phyloP scores from a whole-genome alignment of 2,329 filamentous ascomycete genomes.

The Fusarium metavorans region DNA sequence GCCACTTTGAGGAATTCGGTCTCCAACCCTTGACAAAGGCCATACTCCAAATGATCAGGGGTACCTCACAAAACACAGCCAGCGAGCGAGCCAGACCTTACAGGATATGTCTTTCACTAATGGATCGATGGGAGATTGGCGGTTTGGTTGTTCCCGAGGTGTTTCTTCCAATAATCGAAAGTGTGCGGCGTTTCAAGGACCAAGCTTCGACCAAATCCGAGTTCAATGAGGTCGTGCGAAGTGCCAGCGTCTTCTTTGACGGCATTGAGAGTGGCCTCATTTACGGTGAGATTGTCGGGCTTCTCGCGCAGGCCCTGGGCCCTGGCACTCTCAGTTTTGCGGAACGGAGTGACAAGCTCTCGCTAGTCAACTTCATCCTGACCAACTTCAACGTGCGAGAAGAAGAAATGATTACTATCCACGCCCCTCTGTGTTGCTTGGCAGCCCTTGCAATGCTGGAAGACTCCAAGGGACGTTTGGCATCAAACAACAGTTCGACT shows the following conservation, averaged over 20 bases:
- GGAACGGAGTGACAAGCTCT: conserved; percentile 72
- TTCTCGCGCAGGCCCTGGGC: conserved; percentile 72
- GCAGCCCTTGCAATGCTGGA: conserved; percentile 74
- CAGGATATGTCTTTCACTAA: conserved; percentile 90
- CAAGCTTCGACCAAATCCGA: conserved; percentile 74
- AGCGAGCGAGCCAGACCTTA: conserved; percentile 85
- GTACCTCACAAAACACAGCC: conserved; percentile 42
- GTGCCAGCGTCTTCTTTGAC: conserved; percentile 96
- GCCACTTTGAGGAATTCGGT: conserved; percentile 87
- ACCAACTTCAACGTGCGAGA: conserved; percentile 92
- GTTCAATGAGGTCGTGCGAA: conserved; percentile 88
- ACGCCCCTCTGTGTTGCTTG: conserved; percentile 77
- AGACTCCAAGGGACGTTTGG: conserved; percentile 58
- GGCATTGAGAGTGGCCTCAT: conserved; percentile 95
- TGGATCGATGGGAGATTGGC: conserved; percentile 99
- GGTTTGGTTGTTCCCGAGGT: conserved; percentile 88
- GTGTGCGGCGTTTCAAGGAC: conserved; percentile 79
- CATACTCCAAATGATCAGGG: conserved; percentile 80
- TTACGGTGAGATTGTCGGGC: conserved; percentile 82
- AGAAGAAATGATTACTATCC: conserved; percentile 92
- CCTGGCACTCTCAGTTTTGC: conserved; percentile 56
- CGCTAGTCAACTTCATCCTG: conserved; percentile 84
- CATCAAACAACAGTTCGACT: conserved; percentile 47
- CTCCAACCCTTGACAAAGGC: conserved; percentile 79
- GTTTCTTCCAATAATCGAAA: conserved; percentile 87